Conservation (phyloP, 2,329 filamentous ascomycete species). For the Colletotrichum liriopes region DNA sequence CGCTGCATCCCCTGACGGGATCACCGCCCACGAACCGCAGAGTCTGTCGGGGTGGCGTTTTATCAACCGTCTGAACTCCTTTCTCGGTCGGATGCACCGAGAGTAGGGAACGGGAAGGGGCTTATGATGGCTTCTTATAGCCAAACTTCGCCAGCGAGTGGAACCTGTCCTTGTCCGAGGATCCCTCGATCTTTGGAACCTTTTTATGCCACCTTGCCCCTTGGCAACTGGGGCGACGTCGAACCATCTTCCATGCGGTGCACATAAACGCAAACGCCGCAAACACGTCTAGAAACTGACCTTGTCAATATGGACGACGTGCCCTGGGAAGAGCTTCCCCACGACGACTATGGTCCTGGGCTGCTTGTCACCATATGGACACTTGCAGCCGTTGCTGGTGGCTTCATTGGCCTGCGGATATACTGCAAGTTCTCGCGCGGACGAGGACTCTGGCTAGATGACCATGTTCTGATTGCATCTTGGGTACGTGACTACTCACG, state of each 20-base stretch:
- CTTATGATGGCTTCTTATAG: constrained; percentile 28
- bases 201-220: constrained; percentile 15
- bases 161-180: constrained; percentile 6
- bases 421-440: constrained; percentile 44
- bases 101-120: neutral
- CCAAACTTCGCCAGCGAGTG: constrained; percentile 24
- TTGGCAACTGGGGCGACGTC: constrained; percentile 6
- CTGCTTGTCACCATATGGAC: constrained; percentile 37
- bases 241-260: neutral
- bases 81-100: constrained; percentile 8
- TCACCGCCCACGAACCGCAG: constrained; percentile 19
- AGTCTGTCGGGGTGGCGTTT: constrained; percentile 18
- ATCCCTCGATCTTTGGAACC: constrained; percentile 31
- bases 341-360: constrained; percentile 39
- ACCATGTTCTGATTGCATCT: constrained; percentile 43
- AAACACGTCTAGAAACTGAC: neutral
- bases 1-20: constrained; percentile 6
- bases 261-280: neutral
- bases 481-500: constrained; percentile 39
- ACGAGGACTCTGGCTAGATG: constrained; percentile 44
- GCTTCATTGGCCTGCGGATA: constrained; percentile 44
- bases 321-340: constrained; percentile 36
- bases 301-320: constrained; percentile 19
- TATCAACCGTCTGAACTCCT: constrained; percentile 18
- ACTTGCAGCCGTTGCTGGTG: constrained; percentile 24